These are phyloP conservation scores for Podaxis mareebaensis DNA, from an alignment of 768 basidiomycete species.

Conservation along the genomic window DNA sequence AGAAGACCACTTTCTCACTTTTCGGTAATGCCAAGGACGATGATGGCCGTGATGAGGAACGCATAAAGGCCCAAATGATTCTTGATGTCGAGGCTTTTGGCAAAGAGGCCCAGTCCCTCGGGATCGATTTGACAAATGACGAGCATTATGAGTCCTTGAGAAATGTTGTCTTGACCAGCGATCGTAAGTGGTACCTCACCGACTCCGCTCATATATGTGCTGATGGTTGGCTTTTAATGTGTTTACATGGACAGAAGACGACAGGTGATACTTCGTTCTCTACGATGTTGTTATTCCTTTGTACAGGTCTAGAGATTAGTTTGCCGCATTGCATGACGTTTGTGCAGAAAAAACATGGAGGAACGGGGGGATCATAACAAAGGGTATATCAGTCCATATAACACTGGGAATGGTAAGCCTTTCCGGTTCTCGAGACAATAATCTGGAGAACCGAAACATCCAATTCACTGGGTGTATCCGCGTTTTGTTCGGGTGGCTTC, in stretches of 20 bases:
- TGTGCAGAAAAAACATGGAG: not conserved
- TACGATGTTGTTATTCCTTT: not conserved
- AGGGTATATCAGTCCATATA: slow-evolving; percentile 21
- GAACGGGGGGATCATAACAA: not conserved
- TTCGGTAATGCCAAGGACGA: slow-evolving; percentile 73
- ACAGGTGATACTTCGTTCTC: not conserved
- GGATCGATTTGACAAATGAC: slow-evolving; percentile 57
- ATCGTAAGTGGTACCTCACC: slow-evolving; percentile 28
- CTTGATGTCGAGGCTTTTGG: slow-evolving; percentile 86
- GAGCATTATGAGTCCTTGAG: slow-evolving; percentile 55
- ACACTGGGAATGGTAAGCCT: slow-evolving; percentile 55
- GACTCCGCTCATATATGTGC: not conserved
- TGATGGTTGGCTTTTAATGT: not conserved
- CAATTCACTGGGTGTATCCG: slow-evolving; percentile 5
- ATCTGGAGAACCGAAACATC: slow-evolving; percentile 31
- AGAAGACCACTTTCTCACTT: slow-evolving; percentile 74
- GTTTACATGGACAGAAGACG: not conserved
- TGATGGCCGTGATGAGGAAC: slow-evolving; percentile 76
- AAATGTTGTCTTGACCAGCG: slow-evolving; percentile 56
- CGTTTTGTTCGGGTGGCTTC: not conserved
- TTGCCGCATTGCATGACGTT: not conserved
- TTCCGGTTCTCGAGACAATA: slow-evolving; percentile 58
- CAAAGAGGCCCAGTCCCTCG: slow-evolving; percentile 69
- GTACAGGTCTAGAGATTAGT: not conserved
- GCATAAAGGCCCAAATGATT: slow-evolving; percentile 81